Evolutionary conservation across 768 basidiomycete genomes (phyloP).

Genomic region (Candolleomyces aberdarensis): DNA sequence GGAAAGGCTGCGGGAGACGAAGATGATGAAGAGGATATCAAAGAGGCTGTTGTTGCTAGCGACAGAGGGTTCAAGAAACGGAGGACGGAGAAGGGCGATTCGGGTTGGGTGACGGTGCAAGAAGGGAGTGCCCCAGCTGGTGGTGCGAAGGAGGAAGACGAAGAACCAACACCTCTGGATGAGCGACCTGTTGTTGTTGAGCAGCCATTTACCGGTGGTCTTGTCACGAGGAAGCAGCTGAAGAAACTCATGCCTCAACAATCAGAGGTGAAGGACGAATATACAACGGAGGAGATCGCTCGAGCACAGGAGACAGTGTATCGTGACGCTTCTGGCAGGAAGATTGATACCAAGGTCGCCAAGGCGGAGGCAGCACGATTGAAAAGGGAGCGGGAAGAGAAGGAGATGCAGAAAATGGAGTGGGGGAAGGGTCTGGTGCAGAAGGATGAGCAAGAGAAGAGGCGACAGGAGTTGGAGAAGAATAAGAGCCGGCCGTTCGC

Average conservation of each 20-base stretch:
- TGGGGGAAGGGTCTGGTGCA: slow-evolving; percentile 98
- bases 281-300: slow-evolving; percentile 53
- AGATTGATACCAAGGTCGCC: slow-evolving; percentile 84
- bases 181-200: slow-evolving; percentile 69
- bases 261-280: slow-evolving; percentile 28
- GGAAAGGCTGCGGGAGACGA: slow-evolving; percentile 31
- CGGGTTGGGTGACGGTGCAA: slow-evolving; percentile 69
- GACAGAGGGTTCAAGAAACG: slow-evolving; percentile 83
- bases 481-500: slow-evolving; percentile 67
- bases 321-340: slow-evolving; percentile 83
- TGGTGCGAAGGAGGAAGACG: slow-evolving; percentile 29
- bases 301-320: slow-evolving; percentile 89
- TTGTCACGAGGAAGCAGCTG: slow-evolving; percentile 75
- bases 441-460: slow-evolving; percentile 71
- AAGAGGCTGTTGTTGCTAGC: slow-evolving; percentile 65
- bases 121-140: slow-evolving; percentile 35
- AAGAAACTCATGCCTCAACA: slow-evolving; percentile 55
- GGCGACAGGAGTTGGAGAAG: slow-evolving; percentile 62
- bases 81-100: slow-evolving; percentile 36
- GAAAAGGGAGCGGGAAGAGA: slow-evolving; percentile 82
- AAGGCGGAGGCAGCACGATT: slow-evolving; percentile 78
- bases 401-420: slow-evolving; percentile 89
- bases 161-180: slow-evolving; percentile 56
- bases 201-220: slow-evolving; percentile 59
- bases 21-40: slow-evolving; percentile 54